Percentiles rank a stretch among this genome's conserved stretches.
phyloP scores from a whole-genome alignment of 129 eudicot genomes.

The Erigeron canadensis region DNA sequence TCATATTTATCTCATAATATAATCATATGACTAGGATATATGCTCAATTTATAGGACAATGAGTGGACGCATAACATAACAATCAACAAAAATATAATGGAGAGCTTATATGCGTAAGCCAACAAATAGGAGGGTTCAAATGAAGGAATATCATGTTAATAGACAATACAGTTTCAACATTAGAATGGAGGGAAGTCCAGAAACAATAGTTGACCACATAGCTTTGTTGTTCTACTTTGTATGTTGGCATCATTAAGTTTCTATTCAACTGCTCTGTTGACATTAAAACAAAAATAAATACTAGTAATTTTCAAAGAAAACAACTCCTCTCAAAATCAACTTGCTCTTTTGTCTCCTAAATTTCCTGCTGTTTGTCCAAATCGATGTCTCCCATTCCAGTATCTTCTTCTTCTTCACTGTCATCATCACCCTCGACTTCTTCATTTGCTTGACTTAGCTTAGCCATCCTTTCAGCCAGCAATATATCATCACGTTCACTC shows the following conservation, averaged over 20 bases:
- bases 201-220: constrained; percentile 23
- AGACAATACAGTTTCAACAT: background rate
- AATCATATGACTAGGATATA: too few relatives aligned
- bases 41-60: too few relatives aligned
- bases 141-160: constrained; percentile 13
- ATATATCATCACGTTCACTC: constrained; percentile 94
- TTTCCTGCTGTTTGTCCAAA: constrained; percentile 48
- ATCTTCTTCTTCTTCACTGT: constrained; percentile 94
- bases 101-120: background rate
- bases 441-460: constrained; percentile 64
- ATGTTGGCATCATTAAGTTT: constrained; percentile 8
- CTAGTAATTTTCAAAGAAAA: constrained; percentile 15
- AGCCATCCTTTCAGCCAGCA: constrained; percentile 76
- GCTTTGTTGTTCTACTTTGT: background rate
- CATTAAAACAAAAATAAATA: constrained; percentile 17
- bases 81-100: background rate
- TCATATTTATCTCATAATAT: too few relatives aligned
- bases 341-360: constrained; percentile 17
- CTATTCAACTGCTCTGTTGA: constrained; percentile 26
- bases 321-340: constrained; percentile 21
- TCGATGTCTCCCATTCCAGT: constrained; percentile 95
- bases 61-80: too few relatives aligned
- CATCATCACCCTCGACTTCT: constrained; percentile 79
- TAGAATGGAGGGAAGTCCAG: constrained; percentile 8
- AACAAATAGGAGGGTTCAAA: background rate